Evolutionary conservation across 768 basidiomycete genomes (phyloP), one percentile per base, ranked within the genome.

Genomic region (Lactarius sanguifluus): DNA sequence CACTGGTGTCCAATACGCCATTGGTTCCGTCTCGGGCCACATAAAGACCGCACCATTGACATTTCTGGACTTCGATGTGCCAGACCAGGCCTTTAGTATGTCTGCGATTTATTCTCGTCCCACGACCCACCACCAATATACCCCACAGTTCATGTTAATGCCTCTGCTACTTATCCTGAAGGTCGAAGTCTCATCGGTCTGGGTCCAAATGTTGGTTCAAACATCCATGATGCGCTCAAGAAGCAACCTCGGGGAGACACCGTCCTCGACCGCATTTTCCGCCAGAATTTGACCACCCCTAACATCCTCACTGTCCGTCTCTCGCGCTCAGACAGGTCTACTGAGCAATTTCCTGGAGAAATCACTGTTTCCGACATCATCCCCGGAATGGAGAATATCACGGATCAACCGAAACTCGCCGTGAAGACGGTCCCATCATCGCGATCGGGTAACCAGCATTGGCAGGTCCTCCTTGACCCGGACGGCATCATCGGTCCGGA

Each of bases 301-400:
- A 88, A 89, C 72, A 84, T 77, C 68, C 79, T 92, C 62, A 83
- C 88, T 0, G 77, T 92, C 66, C 81, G 88, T 38, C 81, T 92
- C 34, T 84, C 85, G 34, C 84, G 91, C 28, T 77, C 81, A 13
- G 76, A 82, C 66, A 88, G 86, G 71, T 82, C 84, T 13, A 75
- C 76, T 1, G 79, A 83, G 47, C 76, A 73, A 12, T 83, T 82
- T 57, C 82, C 82, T 0, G 90, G 91, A 5, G 81, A 85, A 62
- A 77, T 92, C 57, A 85, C 88, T 3, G 76, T 91, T 18, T 85
- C 86, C 20, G 86, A 88, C 66, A 74, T 85, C 18, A 72, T 89
- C 8, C 66, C 80, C 0, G 80, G 82, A 7, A 86, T 81, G 72
- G 74, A 78, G 50, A 77, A 76, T 34, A 78, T 92, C 64, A 77